Percentiles rank a stretch among this genome's conserved stretches.
These are phyloP conservation scores for Fusarium newnesense DNA, from an alignment of 2,329 filamentous ascomycete species.

Conservation along the genomic window DNA sequence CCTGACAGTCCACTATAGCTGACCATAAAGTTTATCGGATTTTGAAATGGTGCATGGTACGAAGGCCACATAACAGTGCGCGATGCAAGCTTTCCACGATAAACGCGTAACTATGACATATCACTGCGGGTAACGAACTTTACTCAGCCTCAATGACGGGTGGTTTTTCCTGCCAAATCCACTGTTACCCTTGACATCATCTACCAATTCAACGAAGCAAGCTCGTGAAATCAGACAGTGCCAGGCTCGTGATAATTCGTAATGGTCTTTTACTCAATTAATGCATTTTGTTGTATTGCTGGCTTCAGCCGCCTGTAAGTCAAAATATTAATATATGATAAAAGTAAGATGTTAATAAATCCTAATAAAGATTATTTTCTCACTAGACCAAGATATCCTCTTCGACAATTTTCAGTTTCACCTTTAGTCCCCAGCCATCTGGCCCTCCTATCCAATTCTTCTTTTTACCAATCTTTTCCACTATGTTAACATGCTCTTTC, in stretches of 20 bases:
- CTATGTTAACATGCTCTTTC: constrained; percentile 16
- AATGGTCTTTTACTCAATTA: not conserved
- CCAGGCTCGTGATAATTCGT: not conserved
- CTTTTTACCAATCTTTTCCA: constrained; percentile 25
- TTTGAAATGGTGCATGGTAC: not conserved
- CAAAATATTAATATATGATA: not conserved
- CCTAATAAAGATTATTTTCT: not conserved
- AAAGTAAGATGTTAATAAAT: not conserved
- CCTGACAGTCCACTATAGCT: not conserved
- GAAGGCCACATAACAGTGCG: not conserved
- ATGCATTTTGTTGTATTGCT: not conserved
- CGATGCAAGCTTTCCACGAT: not conserved
- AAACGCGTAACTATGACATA: not conserved
- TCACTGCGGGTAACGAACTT: not conserved
- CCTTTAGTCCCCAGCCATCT: constrained; percentile 25
- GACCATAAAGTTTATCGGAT: not conserved
- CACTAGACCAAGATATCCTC: constrained; percentile 10
- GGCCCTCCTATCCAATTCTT: constrained; percentile 25
- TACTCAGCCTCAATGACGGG: no score
- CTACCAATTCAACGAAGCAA: not conserved
- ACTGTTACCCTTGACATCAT: not conserved
- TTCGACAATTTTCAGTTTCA: constrained; percentile 16
- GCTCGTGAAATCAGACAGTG: not conserved
- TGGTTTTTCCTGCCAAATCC: not conserved
- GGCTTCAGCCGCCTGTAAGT: not conserved